Evolutionary conservation across 768 basidiomycete genomes (phyloP).

Genomic region (Lactarius evosmus): DNA sequence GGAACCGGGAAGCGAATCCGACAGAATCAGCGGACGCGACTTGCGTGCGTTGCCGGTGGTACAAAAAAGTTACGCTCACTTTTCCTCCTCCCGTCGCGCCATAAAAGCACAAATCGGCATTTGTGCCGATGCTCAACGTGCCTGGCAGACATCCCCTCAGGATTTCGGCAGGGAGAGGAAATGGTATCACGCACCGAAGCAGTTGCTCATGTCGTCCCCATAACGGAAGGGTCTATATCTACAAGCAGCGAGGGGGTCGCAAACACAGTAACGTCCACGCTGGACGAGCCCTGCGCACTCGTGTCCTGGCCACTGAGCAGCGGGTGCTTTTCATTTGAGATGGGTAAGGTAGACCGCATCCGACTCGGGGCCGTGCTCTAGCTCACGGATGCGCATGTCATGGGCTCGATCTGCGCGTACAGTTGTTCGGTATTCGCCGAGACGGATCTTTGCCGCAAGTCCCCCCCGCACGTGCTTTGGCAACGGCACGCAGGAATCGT

Average conservation of each 20-base stretch:
- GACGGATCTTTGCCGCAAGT: constrained; percentile 41
- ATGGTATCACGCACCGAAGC: constrained; percentile 42
- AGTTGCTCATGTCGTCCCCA: constrained; percentile 44
- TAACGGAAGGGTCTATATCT: constrained; percentile 2
- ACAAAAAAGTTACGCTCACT: constrained; percentile 39
- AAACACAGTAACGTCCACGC: neutral
- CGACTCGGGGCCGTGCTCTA: constrained; percentile 24
- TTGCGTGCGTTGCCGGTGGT: constrained; percentile 55
- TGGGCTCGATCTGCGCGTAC: constrained; percentile 22
- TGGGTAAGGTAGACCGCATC: constrained; percentile 23
- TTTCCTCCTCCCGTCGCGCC: constrained; percentile 68
- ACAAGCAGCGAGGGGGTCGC: neutral
- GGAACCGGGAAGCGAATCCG: too few species aligned
- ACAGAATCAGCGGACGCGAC: neutral
- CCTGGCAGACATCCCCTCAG: constrained; percentile 37
- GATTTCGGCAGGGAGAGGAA: neutral
- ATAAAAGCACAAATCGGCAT: constrained; percentile 54
- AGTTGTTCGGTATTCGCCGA: constrained; percentile 70
- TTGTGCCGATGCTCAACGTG: constrained; percentile 53
- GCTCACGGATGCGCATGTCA: constrained; percentile 25
- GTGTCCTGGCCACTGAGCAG: constrained; percentile 16
- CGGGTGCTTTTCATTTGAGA: constrained; percentile 22
- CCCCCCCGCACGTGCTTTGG: neutral
- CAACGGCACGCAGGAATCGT: neutral
- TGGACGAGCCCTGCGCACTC: constrained; percentile 1